phyloP scores from a whole-genome alignment of 2,329 filamentous ascomycete genomes.

The Penicillium vulpinum region DNA sequence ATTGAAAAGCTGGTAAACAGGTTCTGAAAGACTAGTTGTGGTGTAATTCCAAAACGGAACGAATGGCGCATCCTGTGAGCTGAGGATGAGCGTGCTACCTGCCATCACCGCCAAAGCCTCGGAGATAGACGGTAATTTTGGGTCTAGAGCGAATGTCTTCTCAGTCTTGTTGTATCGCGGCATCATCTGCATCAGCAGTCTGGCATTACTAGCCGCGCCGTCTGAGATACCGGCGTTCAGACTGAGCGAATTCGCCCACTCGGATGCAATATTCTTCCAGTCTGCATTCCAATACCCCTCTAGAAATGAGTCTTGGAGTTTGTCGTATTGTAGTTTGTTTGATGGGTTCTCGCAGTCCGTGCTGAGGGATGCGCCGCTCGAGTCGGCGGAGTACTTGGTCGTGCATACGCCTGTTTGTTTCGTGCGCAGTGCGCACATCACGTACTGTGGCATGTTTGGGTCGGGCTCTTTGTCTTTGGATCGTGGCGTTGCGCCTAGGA shows the following conservation, averaged over 20 bases:
- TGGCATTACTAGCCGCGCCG: slow-evolving; percentile 59
- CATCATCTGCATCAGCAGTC: slow-evolving; percentile 59
- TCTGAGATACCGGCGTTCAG: slow-evolving; percentile 58
- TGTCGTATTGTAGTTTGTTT: slow-evolving; percentile 58
- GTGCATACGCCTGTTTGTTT: slow-evolving; percentile 66
- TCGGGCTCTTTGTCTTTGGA: slow-evolving; percentile 20
- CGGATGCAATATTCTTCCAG: slow-evolving; percentile 57
- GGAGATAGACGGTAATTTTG: slow-evolving; percentile 64
- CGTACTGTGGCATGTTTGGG: slow-evolving; percentile 51
- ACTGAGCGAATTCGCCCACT: slow-evolving; percentile 58
- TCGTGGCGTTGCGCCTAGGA: slow-evolving; percentile 57
- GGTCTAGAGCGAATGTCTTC: slow-evolving; percentile 44
- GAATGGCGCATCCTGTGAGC: slow-evolving; percentile 61
- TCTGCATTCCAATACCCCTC: slow-evolving; percentile 44
- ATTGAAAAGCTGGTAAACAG: slow-evolving; percentile 61
- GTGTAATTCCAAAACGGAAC: slow-evolving; percentile 56
- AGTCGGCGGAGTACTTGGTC: slow-evolving; percentile 57
- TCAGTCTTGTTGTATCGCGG: slow-evolving; percentile 37
- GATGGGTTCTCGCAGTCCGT: slow-evolving; percentile 62
- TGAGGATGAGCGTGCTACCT: slow-evolving; percentile 64
- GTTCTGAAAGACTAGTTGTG: slow-evolving; percentile 39
- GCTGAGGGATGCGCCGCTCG: slow-evolving; percentile 59
- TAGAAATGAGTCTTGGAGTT: slow-evolving; percentile 38
- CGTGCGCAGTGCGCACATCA: slow-evolving; percentile 67
- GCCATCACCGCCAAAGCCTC: slow-evolving; percentile 72